These are phyloP conservation scores for Lyophyllum decastes DNA, from an alignment of 768 basidiomycete genomes.

Conservation along the genomic window DNA sequence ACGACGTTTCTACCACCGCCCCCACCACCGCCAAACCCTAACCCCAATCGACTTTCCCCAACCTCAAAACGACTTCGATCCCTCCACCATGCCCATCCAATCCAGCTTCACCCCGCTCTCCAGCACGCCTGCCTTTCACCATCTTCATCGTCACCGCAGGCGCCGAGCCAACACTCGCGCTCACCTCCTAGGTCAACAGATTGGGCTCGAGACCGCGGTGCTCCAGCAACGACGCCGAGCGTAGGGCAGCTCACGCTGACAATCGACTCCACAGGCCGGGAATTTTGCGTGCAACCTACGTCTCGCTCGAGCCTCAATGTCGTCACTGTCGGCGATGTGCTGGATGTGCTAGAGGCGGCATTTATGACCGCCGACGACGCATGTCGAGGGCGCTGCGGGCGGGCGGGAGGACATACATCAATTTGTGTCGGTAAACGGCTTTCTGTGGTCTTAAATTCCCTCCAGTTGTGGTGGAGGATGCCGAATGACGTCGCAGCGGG, in stretches of 20 bases:
- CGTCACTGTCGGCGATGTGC: constrained; percentile 7
- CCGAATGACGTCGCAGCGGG: background rate
- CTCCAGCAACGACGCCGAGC: constrained; percentile 7
- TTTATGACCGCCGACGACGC: background rate
- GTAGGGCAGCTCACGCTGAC: constrained; percentile 4
- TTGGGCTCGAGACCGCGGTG: background rate
- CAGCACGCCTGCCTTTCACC: background rate
- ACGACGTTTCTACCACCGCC: background rate
- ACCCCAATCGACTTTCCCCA: background rate
- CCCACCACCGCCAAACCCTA: background rate
- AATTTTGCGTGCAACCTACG: background rate
- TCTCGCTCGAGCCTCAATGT: background rate
- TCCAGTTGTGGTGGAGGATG: constrained; percentile 6
- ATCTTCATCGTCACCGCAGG: background rate
- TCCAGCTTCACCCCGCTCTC: background rate
- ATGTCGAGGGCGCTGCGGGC: background rate
- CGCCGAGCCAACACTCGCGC: background rate
- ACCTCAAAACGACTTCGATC: background rate
- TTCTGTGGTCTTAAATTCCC: background rate
- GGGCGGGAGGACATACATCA: background rate
- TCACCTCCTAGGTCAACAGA: background rate
- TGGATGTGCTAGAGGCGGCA: background rate
- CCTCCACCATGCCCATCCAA: background rate
- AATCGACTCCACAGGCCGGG: background rate
- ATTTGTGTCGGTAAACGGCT: background rate